phyloP scores from a whole-genome alignment of 805 yeast genomes.

The Diddensiella caesifluorescens region DNA sequence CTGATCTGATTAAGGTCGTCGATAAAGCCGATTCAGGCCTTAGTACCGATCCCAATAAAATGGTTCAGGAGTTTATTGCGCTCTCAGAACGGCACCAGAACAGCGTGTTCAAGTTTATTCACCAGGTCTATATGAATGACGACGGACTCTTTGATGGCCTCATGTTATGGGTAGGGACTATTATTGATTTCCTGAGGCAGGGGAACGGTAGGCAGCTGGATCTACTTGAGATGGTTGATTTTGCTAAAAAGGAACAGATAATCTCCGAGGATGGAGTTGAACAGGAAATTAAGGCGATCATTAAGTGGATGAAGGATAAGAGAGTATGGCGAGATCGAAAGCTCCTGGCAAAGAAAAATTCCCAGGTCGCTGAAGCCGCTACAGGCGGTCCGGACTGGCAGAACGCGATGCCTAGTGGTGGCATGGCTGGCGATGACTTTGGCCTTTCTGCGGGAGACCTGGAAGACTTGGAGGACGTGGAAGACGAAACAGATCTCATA shows the following conservation, averaged over 20 bases:
- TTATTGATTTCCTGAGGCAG: constrained; percentile 56
- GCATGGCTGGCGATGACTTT: constrained; percentile 41
- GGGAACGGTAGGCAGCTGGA: constrained; percentile 49
- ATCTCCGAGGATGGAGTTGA: constrained; percentile 25
- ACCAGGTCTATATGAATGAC: constrained; percentile 77
- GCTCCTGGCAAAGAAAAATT: constrained; percentile 18
- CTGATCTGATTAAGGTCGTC: constrained; percentile 56
- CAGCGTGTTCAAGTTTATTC: constrained; percentile 67
- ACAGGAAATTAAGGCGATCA: constrained; percentile 38
- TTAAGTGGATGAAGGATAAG: constrained; percentile 35
- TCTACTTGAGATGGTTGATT: constrained; percentile 29
- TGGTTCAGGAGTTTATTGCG: constrained; percentile 60
- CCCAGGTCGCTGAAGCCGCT: background rate
- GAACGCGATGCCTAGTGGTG: constrained; percentile 39
- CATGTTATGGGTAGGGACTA: constrained; percentile 65
- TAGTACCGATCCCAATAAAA: constrained; percentile 49
- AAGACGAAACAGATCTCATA: too few relatives aligned
- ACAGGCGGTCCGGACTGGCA: constrained; percentile 35
- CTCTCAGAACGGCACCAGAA: constrained; percentile 69
- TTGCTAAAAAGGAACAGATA: constrained; percentile 19
- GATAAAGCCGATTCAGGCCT: constrained; percentile 46
- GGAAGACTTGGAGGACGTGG: constrained; percentile 34
- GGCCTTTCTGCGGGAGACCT: constrained; percentile 47
- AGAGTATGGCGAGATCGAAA: constrained; percentile 31
- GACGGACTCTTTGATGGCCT: constrained; percentile 66